Evolutionary conservation across 768 basidiomycete genomes (phyloP), one percentile per base, ranked within the genome.

Genomic region (Hygrophorus pudorinus): DNA sequence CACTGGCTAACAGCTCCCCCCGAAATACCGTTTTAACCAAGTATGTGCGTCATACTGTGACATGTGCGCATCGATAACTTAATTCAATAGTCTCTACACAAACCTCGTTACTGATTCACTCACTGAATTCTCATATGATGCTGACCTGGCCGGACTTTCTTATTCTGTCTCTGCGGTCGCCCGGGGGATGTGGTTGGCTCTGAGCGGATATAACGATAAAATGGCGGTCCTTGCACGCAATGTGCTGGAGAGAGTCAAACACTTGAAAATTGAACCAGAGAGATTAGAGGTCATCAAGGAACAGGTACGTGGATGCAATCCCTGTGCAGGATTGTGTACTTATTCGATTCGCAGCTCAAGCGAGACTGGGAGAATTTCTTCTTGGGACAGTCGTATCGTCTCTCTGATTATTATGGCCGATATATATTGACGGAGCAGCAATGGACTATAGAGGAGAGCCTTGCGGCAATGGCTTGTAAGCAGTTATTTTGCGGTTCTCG

Each of bases 131-230:
- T 70, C 88, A 0, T 98, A 98, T 57, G 83, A 92, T 56, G 96
- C 96, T 9, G 83, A 86, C 33, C 74, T 98, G 18, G 96, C 94
- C 11, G 92, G 92, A 20, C 71, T 98, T 29, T 66, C 68, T 4
- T 98, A 92, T 60, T 71, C 65, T 49, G 72, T 93, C 48, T 63
- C 71, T 18, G 66, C 73, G 9, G 73, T 79, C 50, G 67, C 70
- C 2, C 79, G 79, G 10, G 86, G 87, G 1, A 58, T 96, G 38
- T 75, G 67, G 33, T 61, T 96, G 36, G 66, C 71, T 2, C 66
- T 89, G 43, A 73, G 70, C 37, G 96, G 96, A 5, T 98, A 96
- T 65, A 93, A 91, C 56, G 92, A 98, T 64, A 97, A 94, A 62
- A 67, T 89, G 50, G 65, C 76, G 5, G 77, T 85, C 2, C 73